These are phyloP conservation scores for Fraxinus paxiana DNA, from an alignment of 305 asterid species.

Conservation along the genomic window DNA sequence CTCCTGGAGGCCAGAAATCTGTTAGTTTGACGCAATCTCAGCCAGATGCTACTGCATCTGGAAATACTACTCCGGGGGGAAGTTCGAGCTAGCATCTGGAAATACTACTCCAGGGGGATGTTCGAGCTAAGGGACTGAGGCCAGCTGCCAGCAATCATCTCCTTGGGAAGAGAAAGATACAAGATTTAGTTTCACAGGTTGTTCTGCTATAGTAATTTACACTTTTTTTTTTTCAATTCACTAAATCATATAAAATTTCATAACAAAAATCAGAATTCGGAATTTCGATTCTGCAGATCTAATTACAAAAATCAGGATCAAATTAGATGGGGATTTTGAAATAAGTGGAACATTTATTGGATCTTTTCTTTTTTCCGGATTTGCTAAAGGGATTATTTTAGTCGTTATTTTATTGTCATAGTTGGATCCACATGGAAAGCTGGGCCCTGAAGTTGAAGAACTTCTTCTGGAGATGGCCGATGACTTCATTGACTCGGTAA, in stretches of 20 bases:
- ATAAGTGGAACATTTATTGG: slow-evolving; percentile 3
- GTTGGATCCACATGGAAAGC: slow-evolving; percentile 60
- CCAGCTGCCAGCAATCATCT: slow-evolving; percentile 80
- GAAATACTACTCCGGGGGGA: slow-evolving; percentile 85
- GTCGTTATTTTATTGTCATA: slow-evolving; percentile 36
- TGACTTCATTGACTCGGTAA: slow-evolving; percentile 79
- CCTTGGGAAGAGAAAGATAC: slow-evolving; percentile 90
- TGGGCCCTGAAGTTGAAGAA: slow-evolving; percentile 88
- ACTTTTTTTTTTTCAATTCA: too few relatives aligned
- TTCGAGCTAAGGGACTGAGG: slow-evolving; percentile 92
- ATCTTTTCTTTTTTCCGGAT: slow-evolving; percentile 14
- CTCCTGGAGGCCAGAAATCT: slow-evolving; percentile 71
- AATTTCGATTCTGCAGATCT: neutral
- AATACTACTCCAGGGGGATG: slow-evolving; percentile 88
- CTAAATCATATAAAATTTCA: neutral
- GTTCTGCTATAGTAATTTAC: slow-evolving; percentile 15
- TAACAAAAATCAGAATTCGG: slow-evolving; percentile 16
- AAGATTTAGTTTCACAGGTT: slow-evolving; percentile 81
- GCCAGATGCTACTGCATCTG: slow-evolving; percentile 89
- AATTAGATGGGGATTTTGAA: neutral
- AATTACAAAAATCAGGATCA: neutral
- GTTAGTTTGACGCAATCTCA: slow-evolving; percentile 86
- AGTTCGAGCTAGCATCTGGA: slow-evolving; percentile 95
- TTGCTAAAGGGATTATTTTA: slow-evolving; percentile 16
- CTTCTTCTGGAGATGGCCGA: slow-evolving; percentile 78